Base-by-base conservation (phyloP, 2,329 filamentous ascomycete species). In the Colletotrichum lini region DNA sequence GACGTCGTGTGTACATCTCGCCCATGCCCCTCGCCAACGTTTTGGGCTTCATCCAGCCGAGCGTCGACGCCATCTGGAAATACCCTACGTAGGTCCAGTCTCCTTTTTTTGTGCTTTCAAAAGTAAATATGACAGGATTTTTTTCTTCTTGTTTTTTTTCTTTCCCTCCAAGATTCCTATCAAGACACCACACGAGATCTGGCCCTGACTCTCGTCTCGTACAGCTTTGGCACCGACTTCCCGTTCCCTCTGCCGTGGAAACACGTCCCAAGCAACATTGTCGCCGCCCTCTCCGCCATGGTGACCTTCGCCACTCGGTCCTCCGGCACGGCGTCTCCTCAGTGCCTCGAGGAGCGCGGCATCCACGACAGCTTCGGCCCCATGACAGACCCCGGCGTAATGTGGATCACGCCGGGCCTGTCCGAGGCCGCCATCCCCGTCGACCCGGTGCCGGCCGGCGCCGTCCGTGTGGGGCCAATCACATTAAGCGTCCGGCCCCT, bases 241-340 rank as follows among this genome's bases (percentile, higher is more conserved):
- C 72, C 78, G 0, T 88, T 83, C 60, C 86, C 86, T 0, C 77
- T 88, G 0, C 84, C 86, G 1, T 80, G 76, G 78, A 76, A 76
- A 59, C 75, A 82, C 0, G 79, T 87, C 42, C 81, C 81, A 4
- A 71, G 76, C 6, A 87, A 87, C 72, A 78, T 84, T 5, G 9
- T 64, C 10, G 66, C 75, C 23, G 50, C 77, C 6, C 69, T 79
- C 18, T 76, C 73, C 45, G 18, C 10, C 23, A 45, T 67, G 49
- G 26, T 26, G 26, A 26, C 26, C 26, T 26, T 26, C 26, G 26
- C 26, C 26, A 26, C 26, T 4, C 26, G 3, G 26, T 26, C 26
- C 26, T 3, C 26, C 3, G 26, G 26, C 26, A 26, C 26, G 26
- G 26, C 26, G 26, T 26, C 30, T 59, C 23, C 30, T 16, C 53